Conservation (phyloP, 208 protist species). For the Leishmania tarentolae region DNA sequence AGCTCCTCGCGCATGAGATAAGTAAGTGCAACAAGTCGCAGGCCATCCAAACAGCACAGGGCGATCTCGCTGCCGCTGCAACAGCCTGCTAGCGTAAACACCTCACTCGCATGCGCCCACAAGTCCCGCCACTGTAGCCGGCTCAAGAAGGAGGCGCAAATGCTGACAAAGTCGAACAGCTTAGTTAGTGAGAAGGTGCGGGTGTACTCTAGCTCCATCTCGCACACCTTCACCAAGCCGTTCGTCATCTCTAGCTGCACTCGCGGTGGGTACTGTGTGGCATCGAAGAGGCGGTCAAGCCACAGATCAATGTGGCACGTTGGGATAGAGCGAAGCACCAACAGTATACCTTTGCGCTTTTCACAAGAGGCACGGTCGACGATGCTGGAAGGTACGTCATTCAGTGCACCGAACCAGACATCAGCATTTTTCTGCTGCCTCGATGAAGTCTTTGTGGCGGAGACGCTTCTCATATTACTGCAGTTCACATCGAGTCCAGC, state of each 20-base stretch:
- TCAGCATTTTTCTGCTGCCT: constrained; percentile 33
- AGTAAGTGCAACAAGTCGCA: constrained; percentile 70
- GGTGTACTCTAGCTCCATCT: constrained; percentile 64
- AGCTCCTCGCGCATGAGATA: constrained; percentile 82
- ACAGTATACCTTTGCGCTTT: constrained; percentile 52
- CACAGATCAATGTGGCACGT: constrained; percentile 68
- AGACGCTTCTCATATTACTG: not conserved
- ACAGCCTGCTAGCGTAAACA: constrained; percentile 70
- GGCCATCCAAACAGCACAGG: constrained; percentile 63
- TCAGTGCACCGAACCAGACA: constrained; percentile 76
- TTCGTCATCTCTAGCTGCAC: constrained; percentile 81
- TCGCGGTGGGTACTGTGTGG: constrained; percentile 61
- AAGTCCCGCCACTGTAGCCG: constrained; percentile 85
- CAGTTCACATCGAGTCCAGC: not conserved
- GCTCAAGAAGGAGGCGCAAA: constrained; percentile 73
- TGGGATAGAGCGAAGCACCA: constrained; percentile 37
- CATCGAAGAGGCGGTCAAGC: constrained; percentile 85
- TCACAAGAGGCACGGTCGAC: constrained; percentile 35
- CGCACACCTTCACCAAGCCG: constrained; percentile 67
- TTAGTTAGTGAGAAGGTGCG: constrained; percentile 85
- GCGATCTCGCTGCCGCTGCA: constrained; percentile 52
- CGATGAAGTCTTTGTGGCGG: not conserved
- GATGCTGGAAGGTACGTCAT: constrained; percentile 52
- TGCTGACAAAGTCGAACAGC: constrained; percentile 84
- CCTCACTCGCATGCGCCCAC: constrained; percentile 70